Percentiles rank a stretch among this genome's conserved stretches.
Evolutionary conservation across 495 filamentous ascomycete species (phyloP).

Genomic region (Podospora anserina): DNA sequence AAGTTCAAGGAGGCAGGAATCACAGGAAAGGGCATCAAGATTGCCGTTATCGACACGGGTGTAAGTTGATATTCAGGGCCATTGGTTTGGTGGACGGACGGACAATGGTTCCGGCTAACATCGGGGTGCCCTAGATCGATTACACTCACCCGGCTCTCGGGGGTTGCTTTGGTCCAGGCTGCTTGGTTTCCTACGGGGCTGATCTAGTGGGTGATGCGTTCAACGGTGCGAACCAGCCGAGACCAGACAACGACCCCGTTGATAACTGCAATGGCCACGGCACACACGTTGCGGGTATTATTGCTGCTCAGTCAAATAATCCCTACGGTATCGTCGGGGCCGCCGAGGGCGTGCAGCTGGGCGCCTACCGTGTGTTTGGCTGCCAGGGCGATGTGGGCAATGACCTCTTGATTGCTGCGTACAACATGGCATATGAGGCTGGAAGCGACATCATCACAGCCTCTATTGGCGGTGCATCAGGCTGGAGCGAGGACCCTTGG

Average conservation of each 20-base stretch:
- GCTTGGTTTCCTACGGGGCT: constrained; percentile 51
- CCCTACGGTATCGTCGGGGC: constrained; percentile 53
- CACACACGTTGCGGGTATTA: constrained; percentile 52
- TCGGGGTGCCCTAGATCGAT: constrained; percentile 41
- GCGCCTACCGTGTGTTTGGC: constrained; percentile 55
- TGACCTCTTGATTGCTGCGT: constrained; percentile 55
- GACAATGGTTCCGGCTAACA: constrained; percentile 18
- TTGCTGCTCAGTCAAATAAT: constrained; percentile 51
- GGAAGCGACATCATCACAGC: constrained; percentile 59
- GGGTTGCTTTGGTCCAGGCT: constrained; percentile 54
- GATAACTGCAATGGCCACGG: constrained; percentile 49
- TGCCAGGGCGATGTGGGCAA: constrained; percentile 46
- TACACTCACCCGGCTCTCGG: constrained; percentile 58
- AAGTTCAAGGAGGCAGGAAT: constrained; percentile 44
- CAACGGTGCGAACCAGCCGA: constrained; percentile 39
- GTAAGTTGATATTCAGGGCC: constrained; percentile 29
- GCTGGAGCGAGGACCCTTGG: constrained; percentile 57
- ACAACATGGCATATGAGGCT: constrained; percentile 54
- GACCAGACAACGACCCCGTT: constrained; percentile 46
- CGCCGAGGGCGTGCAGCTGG: constrained; percentile 52
- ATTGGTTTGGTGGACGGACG: not conserved
- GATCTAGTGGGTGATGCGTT: constrained; percentile 55
- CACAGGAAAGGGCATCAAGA: constrained; percentile 47
- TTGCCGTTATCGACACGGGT: constrained; percentile 49
- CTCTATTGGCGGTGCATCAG: constrained; percentile 54